Percentiles rank a stretch among this genome's conserved stretches.
Conservation (phyloP, 73 alveolate species). For the Tetrahymena borealis region DNA sequence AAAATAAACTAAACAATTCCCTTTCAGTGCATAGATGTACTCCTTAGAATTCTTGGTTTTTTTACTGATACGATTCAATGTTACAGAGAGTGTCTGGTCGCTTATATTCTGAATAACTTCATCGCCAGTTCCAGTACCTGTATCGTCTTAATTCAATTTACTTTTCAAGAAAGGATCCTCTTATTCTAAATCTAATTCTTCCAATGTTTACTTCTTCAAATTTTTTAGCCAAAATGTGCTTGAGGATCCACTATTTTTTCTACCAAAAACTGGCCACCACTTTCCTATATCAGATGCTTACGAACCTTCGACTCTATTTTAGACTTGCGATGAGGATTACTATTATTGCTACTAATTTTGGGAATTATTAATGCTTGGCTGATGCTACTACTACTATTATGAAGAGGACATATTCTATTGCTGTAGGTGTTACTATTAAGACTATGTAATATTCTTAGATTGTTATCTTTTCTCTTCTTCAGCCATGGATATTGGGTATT, state of each 20-base stretch:
- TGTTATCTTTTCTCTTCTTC: not conserved
- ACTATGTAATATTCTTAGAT: not conserved
- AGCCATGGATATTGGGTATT: not conserved
- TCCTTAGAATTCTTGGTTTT: not conserved
- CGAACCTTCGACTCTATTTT: not conserved
- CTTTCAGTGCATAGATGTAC: not conserved
- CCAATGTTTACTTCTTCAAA: not conserved
- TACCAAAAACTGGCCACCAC: conserved; percentile 2
- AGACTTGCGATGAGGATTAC: not conserved
- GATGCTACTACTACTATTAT: not conserved
- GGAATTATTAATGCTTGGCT: not conserved
- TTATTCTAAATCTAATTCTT: not conserved
- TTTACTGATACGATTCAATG: not conserved
- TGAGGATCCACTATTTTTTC: not conserved
- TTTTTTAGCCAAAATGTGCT: not conserved
- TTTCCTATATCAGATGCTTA: not conserved
- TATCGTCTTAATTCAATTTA: not conserved
- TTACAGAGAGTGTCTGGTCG: not conserved
- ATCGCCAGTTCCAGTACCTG: not conserved
- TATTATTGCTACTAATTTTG: not conserved
- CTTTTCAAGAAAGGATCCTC: not conserved
- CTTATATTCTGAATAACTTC: not conserved
- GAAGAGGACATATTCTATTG: not conserved
- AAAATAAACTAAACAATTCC: not conserved
- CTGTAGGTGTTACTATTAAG: not conserved